Base-by-base conservation (phyloP, 1,284 basidiomycete species). In the Rhodotorula sp. region DNA sequence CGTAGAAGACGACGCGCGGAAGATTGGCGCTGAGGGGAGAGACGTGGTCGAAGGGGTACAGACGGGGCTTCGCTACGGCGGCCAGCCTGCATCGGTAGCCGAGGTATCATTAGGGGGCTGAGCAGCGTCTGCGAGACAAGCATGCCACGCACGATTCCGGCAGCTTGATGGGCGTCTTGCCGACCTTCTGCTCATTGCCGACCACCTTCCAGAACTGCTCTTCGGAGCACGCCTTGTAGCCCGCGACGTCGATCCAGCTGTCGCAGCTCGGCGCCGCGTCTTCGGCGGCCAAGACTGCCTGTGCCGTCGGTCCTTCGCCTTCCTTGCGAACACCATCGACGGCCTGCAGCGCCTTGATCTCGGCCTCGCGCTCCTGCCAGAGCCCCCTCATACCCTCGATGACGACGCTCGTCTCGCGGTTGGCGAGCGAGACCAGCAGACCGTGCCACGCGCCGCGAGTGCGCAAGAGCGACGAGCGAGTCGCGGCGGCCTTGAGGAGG, bases 161-260 rank as follows among this genome's bases (percentile, higher is more conserved):
- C 7, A 66, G 46, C 12, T 34, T 27, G 17, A 67, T 52, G 0
- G 63, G 67, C 27, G 41, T 34, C n/a, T 54, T 56, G 9, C 52
- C 67, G 9, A 27, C 49, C 25, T 77, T 68, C 25, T 80, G 83
- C 70, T 90, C 87, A 27, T 85, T 78, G 52, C 86, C 86, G 23
- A 86, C 86, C 48, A 91, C 83, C 57, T 82, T 84, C 56, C 83
- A 84, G 62, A 93, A 83, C 7, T 84, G 86, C 54, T 90, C 87
- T 5, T 87, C 85, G 66, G 88, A 88, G 79, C 93, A 96, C 16
- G 90, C 87, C 23, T 88, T 85, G 69, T 88, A 83, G 0, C 91
- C 91, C 77, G 90, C 89, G 90, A 91, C 94, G 71, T 94, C 91
- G 7, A 95, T 89, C 93, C 92, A 96, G 25, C 89, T 89, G 1